Percentiles rank a stretch among this genome's conserved stretches.
Conservation (phyloP, 2,329 filamentous ascomycete genomes). For the Gaeumannomyces sp. region DNA sequence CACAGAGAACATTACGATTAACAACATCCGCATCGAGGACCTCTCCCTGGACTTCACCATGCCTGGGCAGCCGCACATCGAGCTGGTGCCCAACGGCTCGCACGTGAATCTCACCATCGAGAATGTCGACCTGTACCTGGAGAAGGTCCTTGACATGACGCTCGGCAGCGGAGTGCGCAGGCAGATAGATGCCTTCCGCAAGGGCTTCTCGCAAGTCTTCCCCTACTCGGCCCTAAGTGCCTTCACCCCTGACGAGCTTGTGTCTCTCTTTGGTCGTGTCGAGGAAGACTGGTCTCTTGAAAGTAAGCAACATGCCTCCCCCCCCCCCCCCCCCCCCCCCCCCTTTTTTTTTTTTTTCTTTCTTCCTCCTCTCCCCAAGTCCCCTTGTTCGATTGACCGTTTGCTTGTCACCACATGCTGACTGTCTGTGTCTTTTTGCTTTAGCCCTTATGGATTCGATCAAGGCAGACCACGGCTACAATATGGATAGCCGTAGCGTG, state of each 20-base stretch:
- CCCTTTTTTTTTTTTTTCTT: not conserved
- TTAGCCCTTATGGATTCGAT: slow-evolving; percentile 92
- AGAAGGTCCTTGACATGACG: slow-evolving; percentile 86
- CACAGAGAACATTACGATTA: slow-evolving; percentile 63
- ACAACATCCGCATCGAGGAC: slow-evolving; percentile 76
- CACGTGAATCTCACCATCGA: slow-evolving; percentile 76
- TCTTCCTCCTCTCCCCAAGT: not conserved
- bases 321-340: not conserved
- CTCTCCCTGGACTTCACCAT: slow-evolving; percentile 90
- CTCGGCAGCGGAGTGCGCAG: slow-evolving; percentile 79
- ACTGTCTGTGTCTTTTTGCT: not conserved
- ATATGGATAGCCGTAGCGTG: slow-evolving; percentile 95
- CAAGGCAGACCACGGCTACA: slow-evolving; percentile 97
- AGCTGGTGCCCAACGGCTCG: slow-evolving; percentile 69
- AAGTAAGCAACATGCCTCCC: slow-evolving; percentile 56
- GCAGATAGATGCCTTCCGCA: slow-evolving; percentile 85
- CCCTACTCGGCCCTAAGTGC: slow-evolving; percentile 86
- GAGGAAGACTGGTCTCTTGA: slow-evolving; percentile 98
- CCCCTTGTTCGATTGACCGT: not conserved
- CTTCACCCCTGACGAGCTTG: slow-evolving; percentile 91
- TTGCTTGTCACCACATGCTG: not conserved
- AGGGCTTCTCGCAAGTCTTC: slow-evolving; percentile 93
- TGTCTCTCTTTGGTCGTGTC: slow-evolving; percentile 85
- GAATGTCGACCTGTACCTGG: slow-evolving; percentile 84
- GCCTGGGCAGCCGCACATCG: slow-evolving; percentile 82